A percentile compares a stretch with the other conserved stretches of the same genome.
These are phyloP conservation scores for Cubamyces lactineus DNA, from an alignment of 768 basidiomycete genomes.

Conservation along the genomic window DNA sequence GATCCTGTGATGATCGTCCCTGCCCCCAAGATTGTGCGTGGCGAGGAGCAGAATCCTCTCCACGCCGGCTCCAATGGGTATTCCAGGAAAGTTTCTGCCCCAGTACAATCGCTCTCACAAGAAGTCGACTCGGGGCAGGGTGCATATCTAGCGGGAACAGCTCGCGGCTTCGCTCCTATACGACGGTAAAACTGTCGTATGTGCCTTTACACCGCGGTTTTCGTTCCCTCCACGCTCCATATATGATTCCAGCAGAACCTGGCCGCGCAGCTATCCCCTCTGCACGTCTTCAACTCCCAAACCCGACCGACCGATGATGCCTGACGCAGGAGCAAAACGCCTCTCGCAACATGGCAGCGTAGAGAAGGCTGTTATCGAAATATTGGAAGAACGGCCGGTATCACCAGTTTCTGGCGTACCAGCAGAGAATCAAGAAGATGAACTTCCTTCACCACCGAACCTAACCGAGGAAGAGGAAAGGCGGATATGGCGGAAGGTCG, in stretches of 20 bases:
- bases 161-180: too few species aligned
- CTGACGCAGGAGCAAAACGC: not conserved
- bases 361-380: not conserved
- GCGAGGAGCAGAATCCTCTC: too few species aligned
- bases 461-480: conserved; percentile 47
- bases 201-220: too few species aligned
- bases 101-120: not conserved
- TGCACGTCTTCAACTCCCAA: not conserved
- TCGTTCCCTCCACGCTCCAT: too few species aligned
- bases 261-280: too few species aligned
- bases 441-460: conserved; percentile 44
- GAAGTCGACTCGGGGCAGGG: not conserved
- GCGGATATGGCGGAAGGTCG: conserved; percentile 33
- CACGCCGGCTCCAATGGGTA: too few species aligned
- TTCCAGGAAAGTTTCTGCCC: too few species aligned
- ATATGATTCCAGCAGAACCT: too few species aligned
- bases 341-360: not conserved
- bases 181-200: too few species aligned
- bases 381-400: not conserved
- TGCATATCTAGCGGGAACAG: not conserved
- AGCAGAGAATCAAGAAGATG: not conserved
- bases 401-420: not conserved
- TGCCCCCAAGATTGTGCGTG: too few species aligned
- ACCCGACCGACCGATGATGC: not conserved
- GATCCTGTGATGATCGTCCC: too few species aligned